phyloP scores from a whole-genome alignment of 306 rosid species.

The Cicer bijugum region DNA sequence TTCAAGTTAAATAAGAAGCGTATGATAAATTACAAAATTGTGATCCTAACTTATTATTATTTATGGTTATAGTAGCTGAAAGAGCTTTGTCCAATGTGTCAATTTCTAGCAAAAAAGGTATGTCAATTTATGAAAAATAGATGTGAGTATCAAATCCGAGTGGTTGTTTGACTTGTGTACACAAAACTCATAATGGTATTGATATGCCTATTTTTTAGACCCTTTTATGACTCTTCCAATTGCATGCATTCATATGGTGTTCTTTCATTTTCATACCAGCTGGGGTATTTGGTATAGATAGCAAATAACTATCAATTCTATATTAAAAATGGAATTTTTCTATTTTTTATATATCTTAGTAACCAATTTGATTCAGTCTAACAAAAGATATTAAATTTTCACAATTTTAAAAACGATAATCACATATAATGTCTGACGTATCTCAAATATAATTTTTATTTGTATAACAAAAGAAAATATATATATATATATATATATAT shows the following conservation, averaged over 20 bases:
- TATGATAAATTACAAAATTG: not conserved
- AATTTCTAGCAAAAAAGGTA: constrained; percentile 15
- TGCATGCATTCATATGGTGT: constrained; percentile 44
- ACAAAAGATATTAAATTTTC: too few relatives aligned
- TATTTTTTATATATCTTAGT: constrained; percentile 13
- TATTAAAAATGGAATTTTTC: not conserved
- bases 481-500: too few relatives aligned
- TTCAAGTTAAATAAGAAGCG: not conserved
- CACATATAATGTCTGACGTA: too few relatives aligned
- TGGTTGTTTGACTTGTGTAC: constrained; percentile 45
- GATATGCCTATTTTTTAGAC: constrained; percentile 24
- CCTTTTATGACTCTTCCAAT: constrained; percentile 36
- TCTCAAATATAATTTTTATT: too few relatives aligned
- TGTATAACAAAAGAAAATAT: too few relatives aligned
- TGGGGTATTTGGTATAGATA: constrained; percentile 4
- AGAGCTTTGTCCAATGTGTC: constrained; percentile 37
- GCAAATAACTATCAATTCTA: constrained; percentile 17
- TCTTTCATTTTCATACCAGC: constrained; percentile 50
- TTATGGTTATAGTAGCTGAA: constrained; percentile 42
- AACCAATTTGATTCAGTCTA: too few relatives aligned
- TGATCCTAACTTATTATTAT: constrained; percentile 17
- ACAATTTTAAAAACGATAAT: too few relatives aligned
- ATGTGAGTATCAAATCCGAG: constrained; percentile 41
- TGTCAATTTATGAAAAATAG: constrained; percentile 34
- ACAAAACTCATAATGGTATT: constrained; percentile 35